Evolutionary conservation across 306 rosid species (phyloP).

Genomic region (Parietaria judaica): DNA sequence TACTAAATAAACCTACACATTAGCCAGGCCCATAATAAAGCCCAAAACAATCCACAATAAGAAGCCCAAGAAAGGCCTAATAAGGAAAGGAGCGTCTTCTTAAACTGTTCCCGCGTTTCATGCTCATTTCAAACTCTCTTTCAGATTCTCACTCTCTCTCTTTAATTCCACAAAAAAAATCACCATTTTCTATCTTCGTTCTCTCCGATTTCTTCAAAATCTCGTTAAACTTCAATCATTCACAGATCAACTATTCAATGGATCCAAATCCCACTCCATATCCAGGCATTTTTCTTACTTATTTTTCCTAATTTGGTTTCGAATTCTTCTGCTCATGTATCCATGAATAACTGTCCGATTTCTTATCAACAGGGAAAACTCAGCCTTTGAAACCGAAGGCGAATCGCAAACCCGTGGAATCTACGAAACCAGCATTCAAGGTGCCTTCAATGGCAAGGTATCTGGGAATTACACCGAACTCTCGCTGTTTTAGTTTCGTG

Average conservation of each 20-base stretch:
- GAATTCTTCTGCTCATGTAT: no score
- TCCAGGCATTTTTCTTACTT: constrained; percentile 1
- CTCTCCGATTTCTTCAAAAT: not conserved
- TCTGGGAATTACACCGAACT: not conserved
- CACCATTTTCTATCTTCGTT: not conserved
- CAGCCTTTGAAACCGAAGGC: constrained; percentile 2
- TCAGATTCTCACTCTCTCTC: not conserved
- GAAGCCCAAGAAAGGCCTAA: no score
- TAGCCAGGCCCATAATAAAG: no score
- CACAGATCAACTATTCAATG: not conserved
- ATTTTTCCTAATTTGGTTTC: not conserved
- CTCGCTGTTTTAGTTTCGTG: not conserved
- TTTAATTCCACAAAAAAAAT: no score
- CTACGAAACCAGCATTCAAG: not conserved
- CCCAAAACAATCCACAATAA: no score
- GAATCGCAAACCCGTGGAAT: not conserved
- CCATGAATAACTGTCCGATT: not conserved
- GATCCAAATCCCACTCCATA: constrained; percentile 7
- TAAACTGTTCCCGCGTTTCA: constrained; percentile 2
- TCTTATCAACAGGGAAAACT: not conserved
- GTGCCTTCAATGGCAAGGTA: not conserved
- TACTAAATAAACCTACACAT: no score
- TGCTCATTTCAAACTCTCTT: not conserved
- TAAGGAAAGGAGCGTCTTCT: no score
- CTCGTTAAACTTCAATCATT: not conserved